Base-by-base conservation (phyloP, 2,329 filamentous ascomycete species). In the Xylariaceae sp. region DNA sequence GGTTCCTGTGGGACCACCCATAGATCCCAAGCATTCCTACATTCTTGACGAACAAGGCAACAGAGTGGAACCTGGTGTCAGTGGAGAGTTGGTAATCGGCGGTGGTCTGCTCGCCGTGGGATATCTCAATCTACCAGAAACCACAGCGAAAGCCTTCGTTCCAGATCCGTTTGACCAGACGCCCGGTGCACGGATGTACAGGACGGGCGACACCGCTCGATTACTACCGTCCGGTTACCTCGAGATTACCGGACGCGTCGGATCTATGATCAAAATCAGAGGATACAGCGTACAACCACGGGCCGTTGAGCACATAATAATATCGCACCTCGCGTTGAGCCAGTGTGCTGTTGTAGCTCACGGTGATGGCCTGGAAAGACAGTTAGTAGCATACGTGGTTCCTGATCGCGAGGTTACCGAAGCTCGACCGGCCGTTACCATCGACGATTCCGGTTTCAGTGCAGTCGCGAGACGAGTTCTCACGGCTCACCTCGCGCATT, bases 101-200 rank as follows among this genome's bases (percentile, higher is more conserved):
- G 90, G 90, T n/a, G 75, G 80, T 17, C 77, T 92, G 59, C 78
- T 92, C 50, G 89, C 89, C 11, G 81, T 88, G 58, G 89, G 87
- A 50, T 94, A 94, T 67, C 81, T 92, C 55, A 92, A 92, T 65
- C 80, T 87, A n/a, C 87, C 88, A 0, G 89, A 93, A 68, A 87
- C 85, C 0, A 93, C 90, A 0, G 86, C 85, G 5, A 85, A 87
- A 69, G 85, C 87, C 0, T 93, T 94, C 72, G 78, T 82, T 10
- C 75, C 80, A 0, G 83, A 93, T 67, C 81, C 82, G 0, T 92
- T 89, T 65, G 79, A 82, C 65, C 69, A 77, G 2, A 78, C 77
- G 1, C 75, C 81, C 0, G 85, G 82, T 34, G 81, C 87, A 11
- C 82, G 85, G 17, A 89, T 91, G 84, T 91, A 92, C 70, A 81